Conservation (phyloP, 352 stramenopile genomes). For the Lagenidium sp. region DNA sequence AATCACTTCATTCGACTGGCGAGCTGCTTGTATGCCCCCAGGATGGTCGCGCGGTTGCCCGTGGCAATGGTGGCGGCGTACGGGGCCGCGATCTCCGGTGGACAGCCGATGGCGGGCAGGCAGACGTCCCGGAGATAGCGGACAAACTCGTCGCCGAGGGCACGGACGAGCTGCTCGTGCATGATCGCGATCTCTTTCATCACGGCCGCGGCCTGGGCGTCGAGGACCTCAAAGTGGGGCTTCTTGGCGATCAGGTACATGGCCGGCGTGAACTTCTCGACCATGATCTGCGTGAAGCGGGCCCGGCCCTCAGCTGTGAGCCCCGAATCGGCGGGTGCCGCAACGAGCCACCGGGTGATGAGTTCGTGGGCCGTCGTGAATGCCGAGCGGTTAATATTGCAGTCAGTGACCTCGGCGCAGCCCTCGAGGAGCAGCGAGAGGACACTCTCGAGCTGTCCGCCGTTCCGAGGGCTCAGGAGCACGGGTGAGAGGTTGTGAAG, state of each 20-base stretch:
- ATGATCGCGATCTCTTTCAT: conserved; percentile 75
- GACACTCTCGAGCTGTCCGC: conserved; percentile 50
- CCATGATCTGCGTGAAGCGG: conserved; percentile 48
- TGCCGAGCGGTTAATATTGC: conserved; percentile 63
- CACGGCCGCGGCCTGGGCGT: conserved; percentile 49
- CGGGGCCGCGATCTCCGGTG: conserved; percentile 34
- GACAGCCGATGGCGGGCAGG: conserved; percentile 48
- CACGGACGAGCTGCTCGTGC: conserved; percentile 48
- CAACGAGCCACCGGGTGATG: conserved; percentile 47
- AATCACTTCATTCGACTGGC: conserved; percentile 34
- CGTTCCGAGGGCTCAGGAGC: conserved; percentile 59
- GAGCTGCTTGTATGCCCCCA: conserved; percentile 55
- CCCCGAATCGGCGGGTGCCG: conserved; percentile 15
- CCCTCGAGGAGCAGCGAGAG: conserved; percentile 62
- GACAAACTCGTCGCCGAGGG: conserved; percentile 52
- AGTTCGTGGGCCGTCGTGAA: conserved; percentile 73
- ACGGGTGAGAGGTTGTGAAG: conserved; percentile 61
- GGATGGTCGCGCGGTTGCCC: conserved; percentile 54
- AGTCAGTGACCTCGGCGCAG: conserved; percentile 51
- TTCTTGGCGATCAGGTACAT: conserved; percentile 65
- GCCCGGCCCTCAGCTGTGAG: conserved; percentile 25
- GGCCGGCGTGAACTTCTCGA: conserved; percentile 59
- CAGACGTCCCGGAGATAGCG: conserved; percentile 53
- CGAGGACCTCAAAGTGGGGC: conserved; percentile 60
- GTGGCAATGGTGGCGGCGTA: conserved; percentile 55